Evolutionary conservation across 345 rosid genomes (phyloP), one percentile per base, ranked within the genome.

Genomic region (Hibiscus mutabilis): DNA sequence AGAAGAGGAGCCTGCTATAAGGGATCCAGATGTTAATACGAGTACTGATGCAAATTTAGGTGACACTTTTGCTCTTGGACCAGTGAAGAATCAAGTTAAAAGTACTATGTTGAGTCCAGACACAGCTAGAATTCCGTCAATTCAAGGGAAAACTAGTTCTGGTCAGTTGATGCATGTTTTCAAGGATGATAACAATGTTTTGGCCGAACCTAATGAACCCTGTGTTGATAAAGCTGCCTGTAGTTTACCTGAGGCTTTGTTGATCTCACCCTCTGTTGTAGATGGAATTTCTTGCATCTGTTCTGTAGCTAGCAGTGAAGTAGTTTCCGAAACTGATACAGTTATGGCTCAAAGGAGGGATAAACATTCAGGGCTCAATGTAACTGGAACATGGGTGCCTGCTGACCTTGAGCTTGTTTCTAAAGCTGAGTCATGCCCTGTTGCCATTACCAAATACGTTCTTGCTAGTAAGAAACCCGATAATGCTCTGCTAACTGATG

Each of bases 391-490:
- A 18, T 91, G 97, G 95, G 52, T 37, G 40, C 75, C 83, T 73
- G 82, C 75, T 71, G 79, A 75, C 56, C 61, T 64, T 2, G 81
- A 79, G 47, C 40, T 78, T 24, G 80, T 77, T 75, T 83, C 84
- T 74, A 82, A 74, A 74, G 77, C 86, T 76, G 83, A 85, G 76
- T 67, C 71, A 49, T 77, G 80, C 82, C 97, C 98, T 0, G 75
- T 77, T 61, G 86, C 87, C 58, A 74, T 93, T 62, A 46, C 52
- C 19, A 63, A 64, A 64, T 92, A 80, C 70, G 78, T 73, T 56
- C 56, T 46, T 49, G 55, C 21, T n/a, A 19, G 33, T 55, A 66
- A 70, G 18, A 24, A 4, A 68, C 25, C 35, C 56, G 47, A 2
- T 13, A 15, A 13, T 10, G 6, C 72, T 66, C n/a, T 76, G 7